Base-by-base conservation (phyloP, 306 rosid genomes). In the Fragaria ananassa region DNA sequence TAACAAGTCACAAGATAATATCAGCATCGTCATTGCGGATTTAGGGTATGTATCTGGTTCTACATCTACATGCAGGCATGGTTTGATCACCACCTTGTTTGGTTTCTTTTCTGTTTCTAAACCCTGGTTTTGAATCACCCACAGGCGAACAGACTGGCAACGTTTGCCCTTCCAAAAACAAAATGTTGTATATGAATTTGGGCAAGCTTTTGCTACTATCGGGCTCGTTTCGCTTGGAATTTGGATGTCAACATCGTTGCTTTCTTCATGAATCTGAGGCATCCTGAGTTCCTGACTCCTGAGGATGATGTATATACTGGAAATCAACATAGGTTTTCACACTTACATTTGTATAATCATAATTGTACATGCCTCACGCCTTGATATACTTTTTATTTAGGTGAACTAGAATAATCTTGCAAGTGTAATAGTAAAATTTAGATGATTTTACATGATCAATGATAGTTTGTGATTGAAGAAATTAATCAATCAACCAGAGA, bases 21-120 rank as follows among this genome's bases (percentile, higher is more conserved):
- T 96, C 82, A 96, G 99, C 88, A 91, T 96, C 62, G 81, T 91
- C 75, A 87, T 96, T 79, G 99, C 97, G 4, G 99, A 96, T 86
- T 83, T 96, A 34, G 96, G 99, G 99, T 96, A 87, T 54, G 89
- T 29, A 7, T 34, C 63, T 78, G 31, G 60, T 23, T 75, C 44
- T 76, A 31, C 42, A 31, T 64, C 27, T 8, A 9, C 70, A 64
- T 64, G 34, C 18, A 27, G 42, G 63, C 65, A 54, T 65, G 47
- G 60, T 37, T 51, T 58, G 15, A 6, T 69, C 66, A 51, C 27
- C 74, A 56, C 58, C 17, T 70, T 9, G 9, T 7, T 69, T 29
- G 1, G 39, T 9, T 60, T 61, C 17, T 39, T 14, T 68, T 58
- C 31, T 10, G 4, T 6, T n/a, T 8, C 62, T 54, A 35, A 35